Conservation (phyloP, 2,329 filamentous ascomycete genomes). For the Colletotrichum theobromicola region DNA sequence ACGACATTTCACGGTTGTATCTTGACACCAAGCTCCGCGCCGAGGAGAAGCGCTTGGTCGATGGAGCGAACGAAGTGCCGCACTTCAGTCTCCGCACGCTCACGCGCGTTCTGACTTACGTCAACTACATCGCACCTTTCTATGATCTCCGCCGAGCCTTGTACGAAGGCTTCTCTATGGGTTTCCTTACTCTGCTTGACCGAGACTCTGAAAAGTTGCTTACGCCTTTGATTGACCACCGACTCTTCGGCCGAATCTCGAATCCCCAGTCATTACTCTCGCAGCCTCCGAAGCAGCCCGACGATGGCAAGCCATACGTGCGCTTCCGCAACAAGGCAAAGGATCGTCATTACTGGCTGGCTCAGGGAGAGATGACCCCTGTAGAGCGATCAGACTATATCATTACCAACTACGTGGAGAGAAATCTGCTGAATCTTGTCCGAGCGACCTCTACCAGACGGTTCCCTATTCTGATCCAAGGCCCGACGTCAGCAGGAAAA, state of each 20-base stretch:
- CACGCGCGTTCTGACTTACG: conserved; percentile 88
- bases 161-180: conserved; percentile 98
- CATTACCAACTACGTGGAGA: conserved; percentile 92
- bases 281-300: conserved; percentile 78
- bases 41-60: conserved; percentile 83
- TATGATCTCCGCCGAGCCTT: conserved; percentile 87
- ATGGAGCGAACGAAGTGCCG: conserved; percentile 93
- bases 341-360: conserved; percentile 86
- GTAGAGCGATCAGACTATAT: conserved; percentile 90
- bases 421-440: conserved; percentile 93
- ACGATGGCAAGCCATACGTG: conserved; percentile 79
- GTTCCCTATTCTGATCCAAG: conserved; percentile 94
- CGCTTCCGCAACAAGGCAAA: conserved; percentile 71
- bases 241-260: conserved; percentile 75
- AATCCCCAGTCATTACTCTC: conserved; percentile 77
- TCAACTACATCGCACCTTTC: conserved; percentile 79
- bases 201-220: conserved; percentile 81
- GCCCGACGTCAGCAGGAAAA: conserved; percentile 95
- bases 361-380: conserved; percentile 70
- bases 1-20: conserved; percentile 87
- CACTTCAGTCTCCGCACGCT: conserved; percentile 97
- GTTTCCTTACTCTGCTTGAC: conserved; percentile 89
- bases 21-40: conserved; percentile 84
- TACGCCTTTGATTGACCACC: conserved; percentile 78
- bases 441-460: conserved; percentile 89